Conservation (phyloP, 164 flowering plant genomes). For the Protea cynaroides region DNA sequence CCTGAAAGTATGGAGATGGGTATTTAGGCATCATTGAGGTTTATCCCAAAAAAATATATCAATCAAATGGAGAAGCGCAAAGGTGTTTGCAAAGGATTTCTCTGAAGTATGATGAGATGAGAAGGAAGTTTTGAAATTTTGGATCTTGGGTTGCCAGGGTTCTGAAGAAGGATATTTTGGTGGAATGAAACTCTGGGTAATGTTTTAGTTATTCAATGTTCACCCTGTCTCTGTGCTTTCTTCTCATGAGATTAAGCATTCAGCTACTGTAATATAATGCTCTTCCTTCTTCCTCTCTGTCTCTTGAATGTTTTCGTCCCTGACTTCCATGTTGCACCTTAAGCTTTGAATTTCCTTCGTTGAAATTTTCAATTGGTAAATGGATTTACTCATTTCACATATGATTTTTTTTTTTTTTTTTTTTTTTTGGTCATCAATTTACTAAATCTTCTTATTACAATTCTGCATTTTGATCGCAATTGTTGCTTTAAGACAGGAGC, state of each 20-base stretch:
- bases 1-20: slow-evolving; percentile 60
- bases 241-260: not conserved
- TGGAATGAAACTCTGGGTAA: not conserved
- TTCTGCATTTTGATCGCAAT: too few species aligned
- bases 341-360: too few species aligned
- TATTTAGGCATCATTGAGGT: slow-evolving; percentile 41
- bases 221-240: not conserved
- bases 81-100: not conserved
- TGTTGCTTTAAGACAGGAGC: too few species aligned
- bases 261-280: not conserved
- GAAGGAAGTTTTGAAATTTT: not conserved
- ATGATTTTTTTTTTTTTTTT: too few species aligned
- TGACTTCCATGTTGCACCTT: too few species aligned
- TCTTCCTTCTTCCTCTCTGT: too few species aligned
- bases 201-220: not conserved
- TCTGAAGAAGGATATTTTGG: not conserved
- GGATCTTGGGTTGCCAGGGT: not conserved
- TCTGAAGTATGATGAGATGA: not conserved
- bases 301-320: too few species aligned
- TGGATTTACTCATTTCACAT: too few species aligned
- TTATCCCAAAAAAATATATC: too few species aligned
- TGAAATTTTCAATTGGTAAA: too few species aligned
- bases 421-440: too few species aligned
- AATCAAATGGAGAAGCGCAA: slow-evolving; percentile 11
- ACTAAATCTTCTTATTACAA: too few species aligned